Evolutionary conservation across 148 eudicot genomes (phyloP).

Genomic region (Rhododendron mucronatum): DNA sequence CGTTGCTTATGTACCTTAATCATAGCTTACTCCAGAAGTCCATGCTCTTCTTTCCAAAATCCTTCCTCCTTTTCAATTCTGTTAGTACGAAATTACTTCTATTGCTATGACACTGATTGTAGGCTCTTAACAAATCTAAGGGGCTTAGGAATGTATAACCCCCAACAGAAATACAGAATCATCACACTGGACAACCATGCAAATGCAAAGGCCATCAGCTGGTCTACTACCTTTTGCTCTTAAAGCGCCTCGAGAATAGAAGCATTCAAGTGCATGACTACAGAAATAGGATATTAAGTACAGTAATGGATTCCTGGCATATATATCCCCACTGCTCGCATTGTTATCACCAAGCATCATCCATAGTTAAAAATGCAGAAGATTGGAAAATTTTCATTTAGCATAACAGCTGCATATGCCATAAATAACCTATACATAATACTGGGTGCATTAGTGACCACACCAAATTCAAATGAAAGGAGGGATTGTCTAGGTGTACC

Average conservation of each 20-base stretch:
- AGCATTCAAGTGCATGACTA: neutral
- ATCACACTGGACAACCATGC: neutral
- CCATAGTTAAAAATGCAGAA: neutral
- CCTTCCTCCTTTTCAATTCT: neutral
- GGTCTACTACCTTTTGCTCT: neutral
- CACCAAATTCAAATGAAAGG: neutral
- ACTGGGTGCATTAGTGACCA: neutral
- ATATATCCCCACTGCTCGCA: neutral
- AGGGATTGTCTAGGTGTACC: slow-evolving; percentile 25
- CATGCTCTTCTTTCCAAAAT: neutral
- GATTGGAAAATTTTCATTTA: neutral
- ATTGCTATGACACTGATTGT: neutral
- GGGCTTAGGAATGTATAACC: neutral
- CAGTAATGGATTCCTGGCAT: neutral
- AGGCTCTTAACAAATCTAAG: neutral
- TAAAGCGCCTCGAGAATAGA: neutral
- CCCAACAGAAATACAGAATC: neutral
- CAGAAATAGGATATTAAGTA: neutral
- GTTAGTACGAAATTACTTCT: neutral
- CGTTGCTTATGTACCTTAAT: too few relatives aligned
- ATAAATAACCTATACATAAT: neutral
- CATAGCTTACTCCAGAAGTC: neutral
- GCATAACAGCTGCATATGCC: neutral
- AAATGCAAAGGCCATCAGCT: neutral
- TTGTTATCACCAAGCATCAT: neutral